Base-by-base conservation (phyloP, 805 yeast genomes). In the Candida nonsorbophila region DNA sequence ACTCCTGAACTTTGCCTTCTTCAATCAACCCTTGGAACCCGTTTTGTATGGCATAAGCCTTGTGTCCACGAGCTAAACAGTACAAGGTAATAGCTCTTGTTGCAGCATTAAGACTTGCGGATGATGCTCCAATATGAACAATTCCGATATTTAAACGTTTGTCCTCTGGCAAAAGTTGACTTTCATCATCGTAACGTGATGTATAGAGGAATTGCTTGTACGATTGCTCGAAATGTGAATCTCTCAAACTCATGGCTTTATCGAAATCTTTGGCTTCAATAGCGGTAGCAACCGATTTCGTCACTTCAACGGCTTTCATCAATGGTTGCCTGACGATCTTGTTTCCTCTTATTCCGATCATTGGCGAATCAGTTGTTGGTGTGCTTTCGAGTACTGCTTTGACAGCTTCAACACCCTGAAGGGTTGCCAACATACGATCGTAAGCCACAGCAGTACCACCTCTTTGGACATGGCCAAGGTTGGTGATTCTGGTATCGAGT, bases 331-430 rank as follows among this genome's bases (percentile, higher is more conserved):
- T 65, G 23, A 77, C 78, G 36, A 83, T 76, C 49, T 80, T 74
- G 53, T 80, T 79, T 47, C 81, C 87, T 27, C 69, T 68, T 33
- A 81, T 69, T 21, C 82, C 85, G 51, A 83, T 82, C 75, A 83
- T 71, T 34, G 90, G 87, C 9, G 87, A 79, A 33, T 84, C 85
- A n/a, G 79, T 74, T 1, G 70, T 77, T 13, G 84, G 84, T 6
- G 79, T 70, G 27, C 68, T 57, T 32, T 78, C 84, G 47, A 82
- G 62, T 8, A 81, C 81, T 1, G 87, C 87, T 40, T 76, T 69
- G 28, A 81, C 86, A 5, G 88, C 88, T 44, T 80, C 88, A 26
- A 80, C 87, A 59, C 88, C 90, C 63, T 81, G 90, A 40, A 81
- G 49, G 14, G 90, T 81, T 20, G 87, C 87, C 38, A 82, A 55